Conservation (phyloP, 1,284 basidiomycete genomes). For the Meripilus lineatus region DNA sequence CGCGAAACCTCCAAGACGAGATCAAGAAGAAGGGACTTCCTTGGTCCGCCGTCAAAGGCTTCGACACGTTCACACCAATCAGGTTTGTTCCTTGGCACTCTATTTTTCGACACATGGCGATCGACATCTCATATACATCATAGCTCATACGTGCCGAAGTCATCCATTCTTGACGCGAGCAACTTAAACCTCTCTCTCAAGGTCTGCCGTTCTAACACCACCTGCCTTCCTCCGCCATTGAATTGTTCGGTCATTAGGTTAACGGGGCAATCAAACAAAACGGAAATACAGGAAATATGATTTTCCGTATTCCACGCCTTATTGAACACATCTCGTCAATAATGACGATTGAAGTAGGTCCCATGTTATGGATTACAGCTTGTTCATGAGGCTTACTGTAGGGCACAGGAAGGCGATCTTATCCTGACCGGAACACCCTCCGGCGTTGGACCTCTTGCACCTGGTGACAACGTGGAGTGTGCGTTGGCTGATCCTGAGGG, state of each 20-base stretch:
- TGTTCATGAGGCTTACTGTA: background rate
- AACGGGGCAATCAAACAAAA: conserved; percentile 83
- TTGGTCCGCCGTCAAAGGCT: conserved; percentile 84
- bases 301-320: conserved; percentile 87
- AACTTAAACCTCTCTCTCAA: conserved; percentile 76
- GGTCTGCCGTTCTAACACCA: conserved; percentile 30
- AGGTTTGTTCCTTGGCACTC: conserved; percentile 37
- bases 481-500: conserved; percentile 59
- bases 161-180: conserved; percentile 65
- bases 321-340: conserved; percentile 92
- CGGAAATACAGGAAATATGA: conserved; percentile 87
- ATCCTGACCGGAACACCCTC: conserved; percentile 88
- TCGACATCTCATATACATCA: background rate
- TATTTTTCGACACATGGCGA: background rate
- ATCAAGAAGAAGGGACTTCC: conserved; percentile 92
- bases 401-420: conserved; percentile 76
- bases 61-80: conserved; percentile 70
- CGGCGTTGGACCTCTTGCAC: conserved; percentile 77
- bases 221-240: background rate
- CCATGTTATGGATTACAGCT: too few species aligned
- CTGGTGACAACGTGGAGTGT: conserved; percentile 81
- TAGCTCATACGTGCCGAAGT: conserved; percentile 80
- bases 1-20: conserved; percentile 90
- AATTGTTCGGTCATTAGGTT: conserved; percentile 42
- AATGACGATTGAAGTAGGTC: conserved; percentile 86